A percentile compares a stretch with the other conserved stretches of the same genome.
Conservation (phyloP, 352 stramenopile genomes). For the Globisporangium takayamanum region DNA sequence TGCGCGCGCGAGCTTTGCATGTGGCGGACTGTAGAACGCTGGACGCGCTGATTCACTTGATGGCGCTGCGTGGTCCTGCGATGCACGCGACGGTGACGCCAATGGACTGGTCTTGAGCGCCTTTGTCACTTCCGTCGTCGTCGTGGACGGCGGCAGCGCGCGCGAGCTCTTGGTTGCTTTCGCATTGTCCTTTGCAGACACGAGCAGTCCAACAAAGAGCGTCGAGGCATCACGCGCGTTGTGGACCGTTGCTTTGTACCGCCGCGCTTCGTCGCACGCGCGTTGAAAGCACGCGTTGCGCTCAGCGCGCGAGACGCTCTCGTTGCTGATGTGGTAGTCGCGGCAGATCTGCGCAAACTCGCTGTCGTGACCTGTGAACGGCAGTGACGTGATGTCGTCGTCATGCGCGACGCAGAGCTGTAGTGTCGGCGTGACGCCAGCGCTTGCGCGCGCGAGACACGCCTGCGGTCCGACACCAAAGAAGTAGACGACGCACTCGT, state of each 20-base stretch:
- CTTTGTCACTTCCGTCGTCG: not conserved
- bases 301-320: conserved; percentile 27
- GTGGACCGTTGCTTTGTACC: conserved; percentile 21
- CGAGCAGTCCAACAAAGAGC: conserved; percentile 21
- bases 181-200: conserved; percentile 3
- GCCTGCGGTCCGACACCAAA: conserved; percentile 53
- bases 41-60: not conserved
- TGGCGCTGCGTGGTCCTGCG: no score
- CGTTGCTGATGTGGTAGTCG: conserved; percentile 22
- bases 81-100: conserved; percentile 4
- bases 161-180: not conserved
- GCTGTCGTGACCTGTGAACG: not conserved
- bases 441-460: conserved; percentile 18
- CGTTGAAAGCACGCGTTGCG: conserved; percentile 43
- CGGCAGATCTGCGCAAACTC: conserved; percentile 41
- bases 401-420: conserved; percentile 39
- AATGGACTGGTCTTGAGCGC: conserved; percentile 10
- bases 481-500: conserved; percentile 78
- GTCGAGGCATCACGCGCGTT: conserved; percentile 16
- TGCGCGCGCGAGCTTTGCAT: conserved; percentile 10
- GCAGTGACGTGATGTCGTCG: conserved; percentile 27
- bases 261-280: conserved; percentile 43
- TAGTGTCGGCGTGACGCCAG: conserved; percentile 33
- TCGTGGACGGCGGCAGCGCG: not conserved
- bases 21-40: conserved; percentile 13